A percentile compares a stretch with the other conserved stretches of the same genome.
Evolutionary conservation across 1,284 basidiomycete genomes (phyloP).

Genomic region (Lentinus polychrous): DNA sequence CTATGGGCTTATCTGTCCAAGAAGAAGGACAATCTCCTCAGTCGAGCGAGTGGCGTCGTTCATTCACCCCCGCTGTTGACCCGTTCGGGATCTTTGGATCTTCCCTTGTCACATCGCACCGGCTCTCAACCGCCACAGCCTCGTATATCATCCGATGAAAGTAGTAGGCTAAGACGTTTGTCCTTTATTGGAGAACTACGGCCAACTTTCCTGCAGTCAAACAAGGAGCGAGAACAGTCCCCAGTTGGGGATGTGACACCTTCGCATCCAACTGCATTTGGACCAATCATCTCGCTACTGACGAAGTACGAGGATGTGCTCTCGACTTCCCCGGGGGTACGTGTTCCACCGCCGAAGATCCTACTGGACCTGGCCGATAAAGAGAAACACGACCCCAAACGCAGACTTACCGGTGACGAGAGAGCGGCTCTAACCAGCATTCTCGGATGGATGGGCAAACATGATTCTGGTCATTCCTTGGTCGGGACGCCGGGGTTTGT

Average conservation of each 20-base stretch:
- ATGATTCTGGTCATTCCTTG: conserved; percentile 39
- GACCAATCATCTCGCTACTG: conserved; percentile 32
- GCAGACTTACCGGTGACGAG: conserved; percentile 48
- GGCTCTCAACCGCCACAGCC: conserved; percentile 1
- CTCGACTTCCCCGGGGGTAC: conserved; percentile 47
- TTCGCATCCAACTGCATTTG: conserved; percentile 24
- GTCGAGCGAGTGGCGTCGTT: conserved; percentile 26
- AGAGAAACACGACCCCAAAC: conserved; percentile 32
- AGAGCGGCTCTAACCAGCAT: conserved; percentile 41
- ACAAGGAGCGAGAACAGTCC: background rate
- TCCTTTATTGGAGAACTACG: conserved; percentile 37
- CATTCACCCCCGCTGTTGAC: conserved; percentile 19
- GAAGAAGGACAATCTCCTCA: conserved; percentile 31
- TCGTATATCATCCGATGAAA: background rate
- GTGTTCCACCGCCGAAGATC: conserved; percentile 38
- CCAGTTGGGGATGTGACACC: conserved; percentile 2
- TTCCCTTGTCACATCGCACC: conserved; percentile 18
- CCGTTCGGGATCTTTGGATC: conserved; percentile 33
- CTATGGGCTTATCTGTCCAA: conserved; percentile 38
- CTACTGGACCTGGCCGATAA: conserved; percentile 42
- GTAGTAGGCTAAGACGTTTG: conserved; percentile 22
- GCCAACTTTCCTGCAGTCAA: conserved; percentile 14
- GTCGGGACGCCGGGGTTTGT: conserved; percentile 47
- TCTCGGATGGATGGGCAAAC: conserved; percentile 51
- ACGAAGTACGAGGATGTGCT: conserved; percentile 33